These are phyloP conservation scores for Penicillium desertorum DNA, from an alignment of 495 filamentous ascomycete genomes.

Conservation along the genomic window DNA sequence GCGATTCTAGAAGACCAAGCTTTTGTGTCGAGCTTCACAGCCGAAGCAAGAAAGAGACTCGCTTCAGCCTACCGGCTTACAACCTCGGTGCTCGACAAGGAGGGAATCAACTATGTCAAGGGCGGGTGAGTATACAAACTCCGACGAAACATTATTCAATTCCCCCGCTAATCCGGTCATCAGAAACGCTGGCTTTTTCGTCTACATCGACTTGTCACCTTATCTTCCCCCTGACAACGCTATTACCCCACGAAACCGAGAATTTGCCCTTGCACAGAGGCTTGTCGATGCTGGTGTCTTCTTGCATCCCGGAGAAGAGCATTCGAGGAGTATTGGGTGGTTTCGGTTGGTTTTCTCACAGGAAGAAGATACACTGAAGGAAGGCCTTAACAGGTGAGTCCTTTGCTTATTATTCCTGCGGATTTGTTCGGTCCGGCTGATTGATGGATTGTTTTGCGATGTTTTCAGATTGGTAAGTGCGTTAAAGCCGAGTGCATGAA, in stretches of 20 bases:
- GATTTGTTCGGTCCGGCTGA: neutral
- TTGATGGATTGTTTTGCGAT: neutral
- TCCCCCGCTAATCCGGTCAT: neutral
- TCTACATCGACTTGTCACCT: constrained; percentile 49
- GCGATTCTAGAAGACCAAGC: constrained; percentile 38
- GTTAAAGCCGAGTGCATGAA: constrained; percentile 7
- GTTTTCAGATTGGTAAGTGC: constrained; percentile 12
- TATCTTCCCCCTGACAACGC: constrained; percentile 20
- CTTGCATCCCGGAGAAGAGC: constrained; percentile 43
- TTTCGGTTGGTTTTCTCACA: constrained; percentile 50
- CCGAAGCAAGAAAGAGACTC: constrained; percentile 25
- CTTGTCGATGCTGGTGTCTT: constrained; percentile 45
- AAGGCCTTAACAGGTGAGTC: constrained; percentile 39
- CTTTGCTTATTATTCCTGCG: neutral
- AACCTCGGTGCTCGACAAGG: constrained; percentile 27
- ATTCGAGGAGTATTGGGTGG: constrained; percentile 44
- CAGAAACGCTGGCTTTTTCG: constrained; percentile 54
- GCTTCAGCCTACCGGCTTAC: constrained; percentile 28
- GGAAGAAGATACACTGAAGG: constrained; percentile 31
- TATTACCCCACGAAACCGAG: constrained; percentile 17
- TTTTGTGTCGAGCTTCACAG: constrained; percentile 33
- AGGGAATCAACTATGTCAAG: constrained; percentile 36
- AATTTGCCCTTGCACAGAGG: constrained; percentile 38
- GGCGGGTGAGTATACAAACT: constrained; percentile 24
- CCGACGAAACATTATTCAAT: neutral